Conservation (phyloP, 1,284 basidiomycete genomes). For the Pyrrhoderma noxium region DNA sequence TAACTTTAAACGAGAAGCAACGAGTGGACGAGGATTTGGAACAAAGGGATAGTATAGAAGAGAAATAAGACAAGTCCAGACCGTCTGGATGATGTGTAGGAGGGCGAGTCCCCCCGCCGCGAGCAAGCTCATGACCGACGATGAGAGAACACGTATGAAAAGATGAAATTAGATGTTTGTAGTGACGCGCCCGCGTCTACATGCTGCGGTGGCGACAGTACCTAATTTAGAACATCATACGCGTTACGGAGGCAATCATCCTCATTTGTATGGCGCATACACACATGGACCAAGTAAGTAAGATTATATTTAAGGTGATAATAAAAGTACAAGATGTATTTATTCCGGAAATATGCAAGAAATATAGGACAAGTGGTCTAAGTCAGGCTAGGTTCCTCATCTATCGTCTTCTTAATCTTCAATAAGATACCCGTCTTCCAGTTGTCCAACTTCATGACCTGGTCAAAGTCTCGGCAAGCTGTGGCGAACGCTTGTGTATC, state of each 20-base stretch:
- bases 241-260: background rate
- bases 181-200: conserved; percentile 1
- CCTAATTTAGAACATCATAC: background rate
- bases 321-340: too few relatives aligned
- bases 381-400: conserved; percentile 45
- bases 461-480: conserved; percentile 80
- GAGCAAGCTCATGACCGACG: conserved; percentile 11
- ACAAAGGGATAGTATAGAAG: conserved; percentile 33
- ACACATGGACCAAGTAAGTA: too few relatives aligned
- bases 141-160: conserved; percentile 1
- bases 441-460: conserved; percentile 84
- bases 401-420: conserved; percentile 79
- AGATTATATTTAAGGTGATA: too few relatives aligned
- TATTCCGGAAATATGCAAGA: background rate
- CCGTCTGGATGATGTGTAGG: conserved; percentile 35
- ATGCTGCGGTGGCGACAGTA: background rate
- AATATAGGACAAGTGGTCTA: conserved; percentile 24
- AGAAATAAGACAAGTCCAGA: conserved; percentile 35
- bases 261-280: too few relatives aligned
- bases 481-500: conserved; percentile 75
- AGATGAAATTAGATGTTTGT: background rate
- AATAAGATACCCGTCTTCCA: conserved; percentile 91
- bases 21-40: conserved; percentile 39
- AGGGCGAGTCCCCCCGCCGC: conserved; percentile 5
- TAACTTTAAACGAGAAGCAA: conserved; percentile 41